Evolutionary conservation across 2,329 filamentous ascomycete species (phyloP).

Genomic region (Penicillium sp.): DNA sequence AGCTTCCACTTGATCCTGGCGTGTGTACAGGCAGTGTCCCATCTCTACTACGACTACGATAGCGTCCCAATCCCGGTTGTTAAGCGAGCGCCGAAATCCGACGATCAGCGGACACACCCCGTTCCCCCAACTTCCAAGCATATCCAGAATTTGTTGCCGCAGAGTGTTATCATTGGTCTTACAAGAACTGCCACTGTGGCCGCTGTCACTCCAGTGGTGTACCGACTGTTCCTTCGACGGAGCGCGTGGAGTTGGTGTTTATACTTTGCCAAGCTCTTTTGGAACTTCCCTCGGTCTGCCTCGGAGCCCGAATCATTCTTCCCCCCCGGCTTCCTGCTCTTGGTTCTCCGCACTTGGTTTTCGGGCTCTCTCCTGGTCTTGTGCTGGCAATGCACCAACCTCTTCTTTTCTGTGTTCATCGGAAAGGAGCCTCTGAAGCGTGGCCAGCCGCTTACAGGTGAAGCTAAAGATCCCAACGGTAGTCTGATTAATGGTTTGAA

Average conservation of each 20-base stretch:
- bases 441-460: conserved; percentile 75
- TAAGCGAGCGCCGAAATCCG: conserved; percentile 32
- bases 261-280: conserved; percentile 68
- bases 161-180: conserved; percentile 34
- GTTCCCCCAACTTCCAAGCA: conserved; percentile 38
- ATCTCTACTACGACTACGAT: conserved; percentile 74
- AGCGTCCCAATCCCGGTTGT: conserved; percentile 56
- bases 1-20: conserved; percentile 69
- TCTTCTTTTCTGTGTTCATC: conserved; percentile 77
- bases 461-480: conserved; percentile 88
- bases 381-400: conserved; percentile 75
- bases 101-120: conserved; percentile 39
- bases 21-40: conserved; percentile 65
- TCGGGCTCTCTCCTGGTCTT: conserved; percentile 67
- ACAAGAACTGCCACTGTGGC: conserved; percentile 41
- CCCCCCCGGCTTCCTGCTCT: conserved; percentile 57
- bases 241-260: conserved; percentile 69
- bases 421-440: conserved; percentile 80
- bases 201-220: conserved; percentile 56
- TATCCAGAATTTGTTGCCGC: conserved; percentile 37
- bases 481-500: conserved; percentile 81
- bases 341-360: conserved; percentile 57
- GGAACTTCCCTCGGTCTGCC: conserved; percentile 71
- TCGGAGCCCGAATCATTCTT: conserved; percentile 55
- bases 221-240: conserved; percentile 62